Evolutionary conservation across 1,139 yeast genomes (phyloP).

Genomic region (Geotrichum siamense): DNA sequence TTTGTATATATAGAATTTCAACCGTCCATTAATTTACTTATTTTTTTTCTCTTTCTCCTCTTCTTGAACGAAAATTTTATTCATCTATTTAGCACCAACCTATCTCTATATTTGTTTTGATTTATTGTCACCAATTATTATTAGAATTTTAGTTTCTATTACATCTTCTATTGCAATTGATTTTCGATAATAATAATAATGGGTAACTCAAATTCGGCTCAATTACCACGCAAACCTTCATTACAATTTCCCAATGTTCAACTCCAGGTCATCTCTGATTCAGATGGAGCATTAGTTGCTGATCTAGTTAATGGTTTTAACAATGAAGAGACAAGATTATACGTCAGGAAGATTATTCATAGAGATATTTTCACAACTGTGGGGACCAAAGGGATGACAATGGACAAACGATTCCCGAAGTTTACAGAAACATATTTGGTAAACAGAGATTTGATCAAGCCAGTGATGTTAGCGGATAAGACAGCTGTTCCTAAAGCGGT

Average conservation of each 20-base stretch:
- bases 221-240: neutral
- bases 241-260: constrained; percentile 1
- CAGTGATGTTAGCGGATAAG: too few relatives aligned
- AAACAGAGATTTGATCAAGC: constrained; percentile 22
- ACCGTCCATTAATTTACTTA: too few relatives aligned
- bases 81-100: too few relatives aligned
- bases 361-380: constrained; percentile 30
- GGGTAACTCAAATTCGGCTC: neutral
- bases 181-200: too few relatives aligned
- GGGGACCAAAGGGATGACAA: constrained; percentile 12
- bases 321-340: neutral
- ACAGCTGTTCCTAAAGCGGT: neutral
- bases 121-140: too few relatives aligned
- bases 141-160: too few relatives aligned
- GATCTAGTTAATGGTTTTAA: neutral
- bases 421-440: constrained; percentile 26
- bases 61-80: too few relatives aligned
- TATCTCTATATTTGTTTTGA: too few relatives aligned
- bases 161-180: too few relatives aligned
- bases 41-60: too few relatives aligned
- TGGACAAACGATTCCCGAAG: constrained; percentile 19
- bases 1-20: too few relatives aligned
- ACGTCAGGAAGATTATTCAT: constrained; percentile 27
- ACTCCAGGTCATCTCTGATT: neutral
- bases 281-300: neutral